Percentiles rank a stretch among this genome's conserved stretches.
These are phyloP conservation scores for Auriscalpium orientale DNA, from an alignment of 768 basidiomycete genomes.

Conservation along the genomic window DNA sequence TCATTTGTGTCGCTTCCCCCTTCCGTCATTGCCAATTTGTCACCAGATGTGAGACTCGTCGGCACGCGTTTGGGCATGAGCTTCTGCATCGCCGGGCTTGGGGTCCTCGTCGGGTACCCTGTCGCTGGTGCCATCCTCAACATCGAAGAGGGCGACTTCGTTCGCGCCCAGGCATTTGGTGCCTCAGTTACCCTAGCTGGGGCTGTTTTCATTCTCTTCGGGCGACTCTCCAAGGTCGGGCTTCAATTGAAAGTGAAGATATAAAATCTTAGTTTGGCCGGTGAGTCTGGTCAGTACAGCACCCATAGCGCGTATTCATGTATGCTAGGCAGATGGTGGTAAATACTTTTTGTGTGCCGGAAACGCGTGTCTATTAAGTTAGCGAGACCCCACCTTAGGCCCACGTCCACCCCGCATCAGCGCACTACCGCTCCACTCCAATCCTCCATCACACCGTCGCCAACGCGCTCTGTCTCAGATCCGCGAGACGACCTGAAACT, in stretches of 20 bases:
- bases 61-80: conserved; percentile 20
- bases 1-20: conserved; percentile 11
- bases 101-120: conserved; percentile 16
- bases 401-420: no score
- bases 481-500: no score
- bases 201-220: background rate
- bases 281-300: no score
- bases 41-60: conserved; percentile 6
- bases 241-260: background rate
- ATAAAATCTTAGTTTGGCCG: background rate
- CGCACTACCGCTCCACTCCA: no score
- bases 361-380: no score
- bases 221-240: conserved; percentile 4
- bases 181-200: background rate
- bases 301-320: no score
- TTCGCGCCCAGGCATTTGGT: conserved; percentile 8
- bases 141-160: conserved; percentile 3
- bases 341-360: no score
- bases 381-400: no score
- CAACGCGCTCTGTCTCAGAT: no score
- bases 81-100: conserved; percentile 12
- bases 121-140: conserved; percentile 15
- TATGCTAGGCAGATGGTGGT: no score
- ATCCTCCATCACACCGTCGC: no score
- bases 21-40: conserved; percentile 1